Evolutionary conservation across 768 basidiomycete genomes (phyloP).

Genomic region (Lactifluus rugatus): DNA sequence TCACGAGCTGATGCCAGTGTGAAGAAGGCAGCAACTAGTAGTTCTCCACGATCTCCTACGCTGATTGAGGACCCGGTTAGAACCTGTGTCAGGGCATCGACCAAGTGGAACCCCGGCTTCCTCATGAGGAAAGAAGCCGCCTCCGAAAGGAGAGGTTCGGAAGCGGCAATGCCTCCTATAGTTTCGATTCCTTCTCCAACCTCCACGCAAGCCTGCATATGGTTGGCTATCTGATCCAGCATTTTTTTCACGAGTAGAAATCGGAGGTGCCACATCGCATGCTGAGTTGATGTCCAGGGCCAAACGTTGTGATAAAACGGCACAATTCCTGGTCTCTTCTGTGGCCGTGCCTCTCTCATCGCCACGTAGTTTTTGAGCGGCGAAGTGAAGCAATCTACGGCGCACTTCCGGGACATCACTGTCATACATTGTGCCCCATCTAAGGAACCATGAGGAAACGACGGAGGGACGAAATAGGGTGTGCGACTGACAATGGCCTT

Average conservation of each 20-base stretch:
- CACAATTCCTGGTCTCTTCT: background rate
- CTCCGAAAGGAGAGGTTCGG: background rate
- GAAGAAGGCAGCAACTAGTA: background rate
- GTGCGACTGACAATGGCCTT: background rate
- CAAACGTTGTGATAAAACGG: background rate
- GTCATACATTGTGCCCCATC: background rate
- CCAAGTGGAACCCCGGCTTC: background rate
- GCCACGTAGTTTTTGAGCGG: background rate
- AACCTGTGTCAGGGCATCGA: background rate
- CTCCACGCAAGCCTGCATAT: background rate
- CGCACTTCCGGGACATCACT: background rate
- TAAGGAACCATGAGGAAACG: background rate
- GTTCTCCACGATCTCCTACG: background rate
- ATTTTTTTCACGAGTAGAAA: background rate
- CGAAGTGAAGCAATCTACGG: background rate
- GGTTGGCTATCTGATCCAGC: background rate
- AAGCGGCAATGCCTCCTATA: background rate
- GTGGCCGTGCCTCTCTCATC: background rate
- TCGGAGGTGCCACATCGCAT: background rate
- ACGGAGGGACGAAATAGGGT: background rate
- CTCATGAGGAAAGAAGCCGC: background rate
- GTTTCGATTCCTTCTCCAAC: background rate
- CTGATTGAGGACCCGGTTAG: background rate
- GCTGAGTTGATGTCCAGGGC: background rate
- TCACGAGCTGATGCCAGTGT: background rate